A percentile compares a stretch with the other conserved stretches of the same genome.
Evolutionary conservation across 2,329 filamentous ascomycete genomes (phyloP).

Genomic region (Phaeosphaeria sp.): DNA sequence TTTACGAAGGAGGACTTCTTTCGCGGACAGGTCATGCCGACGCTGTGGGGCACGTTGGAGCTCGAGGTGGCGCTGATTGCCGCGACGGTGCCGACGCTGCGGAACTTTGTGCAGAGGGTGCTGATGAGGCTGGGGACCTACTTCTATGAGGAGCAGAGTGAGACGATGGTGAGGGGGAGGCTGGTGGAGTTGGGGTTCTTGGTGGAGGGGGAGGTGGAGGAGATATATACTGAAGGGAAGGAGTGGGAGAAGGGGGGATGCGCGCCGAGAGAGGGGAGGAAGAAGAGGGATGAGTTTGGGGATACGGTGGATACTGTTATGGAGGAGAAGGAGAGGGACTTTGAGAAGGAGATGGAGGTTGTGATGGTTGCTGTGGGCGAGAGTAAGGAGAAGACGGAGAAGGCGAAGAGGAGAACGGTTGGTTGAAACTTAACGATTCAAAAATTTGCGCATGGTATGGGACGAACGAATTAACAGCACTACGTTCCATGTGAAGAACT

Average conservation of each 20-base stretch:
- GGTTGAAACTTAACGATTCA: no score
- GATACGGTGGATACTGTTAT: not conserved
- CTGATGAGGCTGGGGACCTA: constrained; percentile 19
- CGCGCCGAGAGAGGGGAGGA: not conserved
- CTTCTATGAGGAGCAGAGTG: constrained; percentile 26
- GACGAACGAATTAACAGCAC: not conserved
- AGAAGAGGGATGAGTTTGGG: not conserved
- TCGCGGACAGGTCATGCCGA: constrained; percentile 23
- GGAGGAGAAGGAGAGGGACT: not conserved
- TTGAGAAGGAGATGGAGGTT: no score
- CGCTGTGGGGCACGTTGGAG: constrained; percentile 34
- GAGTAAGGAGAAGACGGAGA: not conserved
- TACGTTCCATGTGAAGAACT: not conserved
- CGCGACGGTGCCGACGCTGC: constrained; percentile 36
- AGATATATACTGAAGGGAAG: not conserved
- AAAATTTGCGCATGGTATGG: no score
- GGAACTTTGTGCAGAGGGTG: constrained; percentile 24
- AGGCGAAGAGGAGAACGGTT: not conserved
- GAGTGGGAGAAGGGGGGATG: not conserved
- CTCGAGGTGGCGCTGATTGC: constrained; percentile 35
- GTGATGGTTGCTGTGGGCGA: not conserved
- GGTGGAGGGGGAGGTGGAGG: not conserved
- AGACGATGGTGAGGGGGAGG: constrained; percentile 15
- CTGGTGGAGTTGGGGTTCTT: constrained; percentile 25
- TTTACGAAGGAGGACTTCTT: constrained; percentile 26